phyloP scores from a whole-genome alignment of 352 stramenopile genomes.

The Globisporangium iwayamae region DNA sequence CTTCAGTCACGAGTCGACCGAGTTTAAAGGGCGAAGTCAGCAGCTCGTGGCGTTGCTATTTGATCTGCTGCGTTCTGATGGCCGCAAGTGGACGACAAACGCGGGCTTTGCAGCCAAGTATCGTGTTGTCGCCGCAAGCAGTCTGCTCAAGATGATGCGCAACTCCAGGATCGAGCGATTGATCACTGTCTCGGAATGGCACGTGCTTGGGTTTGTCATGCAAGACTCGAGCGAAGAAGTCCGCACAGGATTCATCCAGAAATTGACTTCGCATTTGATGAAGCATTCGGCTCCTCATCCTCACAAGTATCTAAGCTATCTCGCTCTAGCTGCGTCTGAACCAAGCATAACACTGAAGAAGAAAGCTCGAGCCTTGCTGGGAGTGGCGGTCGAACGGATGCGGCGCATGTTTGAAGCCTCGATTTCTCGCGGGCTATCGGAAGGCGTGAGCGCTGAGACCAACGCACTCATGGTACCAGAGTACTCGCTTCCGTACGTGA shows the following conservation, averaged over 20 bases:
- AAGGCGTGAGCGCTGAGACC: conserved; percentile 11
- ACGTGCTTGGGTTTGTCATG: conserved; percentile 70
- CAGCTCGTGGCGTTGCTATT: conserved; percentile 54
- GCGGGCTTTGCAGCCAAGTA: conserved; percentile 40
- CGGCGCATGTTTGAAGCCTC: conserved; percentile 66
- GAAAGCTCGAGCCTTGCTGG: conserved; percentile 40
- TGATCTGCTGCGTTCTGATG: conserved; percentile 57
- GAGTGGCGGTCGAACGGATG: conserved; percentile 64
- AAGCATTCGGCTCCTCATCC: conserved; percentile 52
- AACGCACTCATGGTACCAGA: conserved; percentile 76
- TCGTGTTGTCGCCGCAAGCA: conserved; percentile 41
- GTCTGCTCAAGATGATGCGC: conserved; percentile 65
- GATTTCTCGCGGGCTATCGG: conserved; percentile 17
- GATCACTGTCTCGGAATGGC: conserved; percentile 62
- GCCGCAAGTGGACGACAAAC: conserved; percentile 38
- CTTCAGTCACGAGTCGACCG: conserved; percentile 12
- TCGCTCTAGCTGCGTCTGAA: conserved; percentile 67
- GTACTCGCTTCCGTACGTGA: conserved; percentile 75
- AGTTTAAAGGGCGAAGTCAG: conserved; percentile 21
- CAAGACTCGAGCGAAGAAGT: conserved; percentile 77
- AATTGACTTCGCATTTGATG: conserved; percentile 66
- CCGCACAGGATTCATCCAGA: conserved; percentile 66
- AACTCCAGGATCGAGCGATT: conserved; percentile 47
- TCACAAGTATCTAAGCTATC: conserved; percentile 82
- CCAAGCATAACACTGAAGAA: conserved; percentile 51